Evolutionary conservation across 192 early-diverging fungal species (phyloP), one percentile per base, ranked within the genome.

Genomic region (Geranomyces variabilis): DNA sequence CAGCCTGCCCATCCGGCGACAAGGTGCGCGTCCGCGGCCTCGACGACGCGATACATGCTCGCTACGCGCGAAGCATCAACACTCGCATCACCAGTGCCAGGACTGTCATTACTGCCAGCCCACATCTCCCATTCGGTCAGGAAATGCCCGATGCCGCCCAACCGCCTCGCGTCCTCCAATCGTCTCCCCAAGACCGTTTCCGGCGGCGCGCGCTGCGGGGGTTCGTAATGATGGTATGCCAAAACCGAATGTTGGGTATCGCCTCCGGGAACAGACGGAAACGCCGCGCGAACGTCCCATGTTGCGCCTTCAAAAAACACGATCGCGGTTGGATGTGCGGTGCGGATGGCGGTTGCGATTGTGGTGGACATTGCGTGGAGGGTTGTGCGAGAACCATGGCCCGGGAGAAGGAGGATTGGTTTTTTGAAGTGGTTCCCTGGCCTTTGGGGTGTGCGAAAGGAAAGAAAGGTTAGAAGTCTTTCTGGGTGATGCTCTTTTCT

Each of bases 301-400:
- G 86, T 86, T 3, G 77, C 75, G 22, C 83, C 84, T 58, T 87
- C 86, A 67, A 87, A 89, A 56, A 79, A 81, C 24, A 89, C 69
- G 36, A 89, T 51, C 0, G 83, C 82, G 21, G 79, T 77, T 24
- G 75, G 79, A 33, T 88, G 82, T 10, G 85, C 85, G 19, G 75
- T 65, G 21, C 86, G 80, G 36, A 89, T 86, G 14, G 74, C 75
- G 1, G 77, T 44, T 15, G 72, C 82, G 10, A 81, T 82, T 44
- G 66, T 71, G 67, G 83, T 80, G 80, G 84, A 82, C 33, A 89
- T 75, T 1, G 77, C 76, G 49, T 87, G 80, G 69, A 88, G 76
- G 13, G 77, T 86, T 1, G 70, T 64, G 19, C 64, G 48, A 43
- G 76, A 78, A 7, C 82, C 86, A 1, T 75, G 63, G 0, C 79